These are phyloP conservation scores for Ceratocystis colombiana DNA, from an alignment of 2,329 filamentous ascomycete genomes.

Conservation along the genomic window DNA sequence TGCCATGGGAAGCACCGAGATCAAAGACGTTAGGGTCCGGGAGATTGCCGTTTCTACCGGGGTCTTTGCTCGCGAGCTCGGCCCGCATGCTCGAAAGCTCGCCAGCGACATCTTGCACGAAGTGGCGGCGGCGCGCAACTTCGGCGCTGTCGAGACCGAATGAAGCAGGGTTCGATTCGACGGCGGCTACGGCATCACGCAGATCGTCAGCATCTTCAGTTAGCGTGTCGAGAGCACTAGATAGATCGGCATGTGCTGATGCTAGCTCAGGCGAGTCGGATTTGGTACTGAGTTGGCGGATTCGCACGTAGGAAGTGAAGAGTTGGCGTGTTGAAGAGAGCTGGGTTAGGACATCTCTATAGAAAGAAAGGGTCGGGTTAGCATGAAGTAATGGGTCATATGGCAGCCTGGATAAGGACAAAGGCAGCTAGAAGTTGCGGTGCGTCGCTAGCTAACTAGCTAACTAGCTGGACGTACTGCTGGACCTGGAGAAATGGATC, in stretches of 20 bases:
- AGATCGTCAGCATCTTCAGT: slow-evolving; percentile 83
- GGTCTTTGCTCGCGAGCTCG: slow-evolving; percentile 45
- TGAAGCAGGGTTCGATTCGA: slow-evolving; percentile 75
- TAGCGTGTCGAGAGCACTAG: slow-evolving; percentile 54
- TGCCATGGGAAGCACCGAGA: slow-evolving; percentile 36
- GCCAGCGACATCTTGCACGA: slow-evolving; percentile 79
- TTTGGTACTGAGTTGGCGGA: slow-evolving; percentile 70
- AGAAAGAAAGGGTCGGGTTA: slow-evolving; percentile 21
- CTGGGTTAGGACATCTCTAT: slow-evolving; percentile 77
- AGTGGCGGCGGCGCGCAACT: slow-evolving; percentile 64
- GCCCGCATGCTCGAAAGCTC: slow-evolving; percentile 85
- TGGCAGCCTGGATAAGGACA: background rate
- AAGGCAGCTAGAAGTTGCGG: background rate
- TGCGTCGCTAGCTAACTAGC: background rate
- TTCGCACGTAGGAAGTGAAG: slow-evolving; percentile 90
- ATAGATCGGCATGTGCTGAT: slow-evolving; percentile 61
- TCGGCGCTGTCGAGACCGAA: slow-evolving; percentile 80
- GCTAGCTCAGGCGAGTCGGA: slow-evolving; percentile 73
- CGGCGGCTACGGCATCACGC: slow-evolving; percentile 71
- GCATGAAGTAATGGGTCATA: background rate
- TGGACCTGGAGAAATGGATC: slow-evolving; percentile 65
- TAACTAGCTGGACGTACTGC: slow-evolving; percentile 40
- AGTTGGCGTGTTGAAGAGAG: slow-evolving; percentile 72
- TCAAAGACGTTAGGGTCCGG: slow-evolving; percentile 49
- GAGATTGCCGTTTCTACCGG: slow-evolving; percentile 34